Percentiles rank a stretch among this genome's conserved stretches.
phyloP scores from a whole-genome alignment of 2,329 filamentous ascomycete genomes.

The Phaeosphaeria sp. region DNA sequence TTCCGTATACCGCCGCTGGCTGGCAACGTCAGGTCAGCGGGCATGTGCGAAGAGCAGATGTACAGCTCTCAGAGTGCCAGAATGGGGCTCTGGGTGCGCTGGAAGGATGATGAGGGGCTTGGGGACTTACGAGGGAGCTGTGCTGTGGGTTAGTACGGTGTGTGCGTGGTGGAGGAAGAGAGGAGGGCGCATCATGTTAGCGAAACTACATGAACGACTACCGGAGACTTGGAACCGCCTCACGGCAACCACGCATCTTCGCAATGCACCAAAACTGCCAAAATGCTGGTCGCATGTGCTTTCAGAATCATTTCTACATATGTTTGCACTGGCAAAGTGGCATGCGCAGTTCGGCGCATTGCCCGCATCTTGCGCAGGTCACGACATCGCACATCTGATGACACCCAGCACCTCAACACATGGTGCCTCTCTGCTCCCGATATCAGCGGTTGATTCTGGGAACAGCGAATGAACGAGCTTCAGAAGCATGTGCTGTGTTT shows the following conservation, averaged over 20 bases:
- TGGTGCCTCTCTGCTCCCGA: not conserved
- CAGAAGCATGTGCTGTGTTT: conserved; percentile 23
- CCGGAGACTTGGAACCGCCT: conserved; percentile 34
- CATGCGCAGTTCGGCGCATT: conserved; percentile 6
- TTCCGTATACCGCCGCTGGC: conserved; percentile 47
- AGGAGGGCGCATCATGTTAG: conserved; percentile 30
- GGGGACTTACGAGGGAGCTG: conserved; percentile 32
- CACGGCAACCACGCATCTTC: conserved; percentile 32
- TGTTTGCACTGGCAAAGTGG: conserved; percentile 7
- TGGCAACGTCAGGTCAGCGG: conserved; percentile 43
- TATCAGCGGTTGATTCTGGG: conserved; percentile 22
- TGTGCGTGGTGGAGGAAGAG: conserved; percentile 33
- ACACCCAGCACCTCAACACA: conserved; percentile 13
- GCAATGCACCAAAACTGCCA: conserved; percentile 17
- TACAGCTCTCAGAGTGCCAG: conserved; percentile 16
- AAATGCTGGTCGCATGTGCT: conserved; percentile 28
- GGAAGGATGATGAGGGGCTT: conserved; percentile 22
- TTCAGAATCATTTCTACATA: conserved; percentile 14
- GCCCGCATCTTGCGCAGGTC: conserved; percentile 16
- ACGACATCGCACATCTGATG: conserved; percentile 21
- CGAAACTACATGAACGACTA: conserved; percentile 33
- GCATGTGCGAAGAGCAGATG: conserved; percentile 28
- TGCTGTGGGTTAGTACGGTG: conserved; percentile 28
- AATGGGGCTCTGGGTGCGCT: conserved; percentile 16
- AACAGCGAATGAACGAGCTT: conserved; percentile 16